Base-by-base conservation (phyloP, 768 basidiomycete species). In the Leccinum obscurum region DNA sequence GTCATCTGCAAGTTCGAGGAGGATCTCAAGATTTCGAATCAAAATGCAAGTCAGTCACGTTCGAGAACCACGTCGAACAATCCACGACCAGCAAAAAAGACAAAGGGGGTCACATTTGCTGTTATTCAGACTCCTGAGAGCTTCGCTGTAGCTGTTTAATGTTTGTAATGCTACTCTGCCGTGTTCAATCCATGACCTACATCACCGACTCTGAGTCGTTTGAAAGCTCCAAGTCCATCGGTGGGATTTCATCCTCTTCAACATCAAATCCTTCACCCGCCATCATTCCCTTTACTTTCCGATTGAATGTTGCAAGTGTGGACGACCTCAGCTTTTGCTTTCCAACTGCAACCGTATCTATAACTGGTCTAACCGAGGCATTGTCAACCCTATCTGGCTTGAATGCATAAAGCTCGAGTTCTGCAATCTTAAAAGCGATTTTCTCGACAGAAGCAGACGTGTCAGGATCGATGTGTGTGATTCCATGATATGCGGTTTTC, bases 401-500 rank as follows among this genome's bases (percentile, higher is more conserved):
- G 32, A 32, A 32, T 32, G 32, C 32, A 32, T 48, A n/a, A n/a
- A 48, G 17, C n/a, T 10, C 55, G 0, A 60, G 53, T 32, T 60
- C 56, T 6, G 17, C 5, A 3, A 63, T 15, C 3, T 64, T 64
- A 30, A 32, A 2, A 14, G 48, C 20, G 0, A 61, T 15, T 24
- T 61, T 57, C 6, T 44, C 1, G 0, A 71, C 67, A 0, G 75
- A 59, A 1, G 52, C 8, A 4, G 56, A 53, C 0, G 61, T 67
- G 51, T 76, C 58, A 2, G 61, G 59, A 0, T 50, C 58, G 1
- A 30, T 70, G 59, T 78, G 77, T 0, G 59, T 64, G 13, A 62
- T 62, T 0, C 72, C 66, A 49, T 70, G 68, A 53, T 77, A 76
- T 0, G 66, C 44, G 0, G 65, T 57, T 4, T 55, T 63, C 6